These are phyloP conservation scores for Malus sieversii DNA, from an alignment of 306 rosid genomes.

Conservation along the genomic window DNA sequence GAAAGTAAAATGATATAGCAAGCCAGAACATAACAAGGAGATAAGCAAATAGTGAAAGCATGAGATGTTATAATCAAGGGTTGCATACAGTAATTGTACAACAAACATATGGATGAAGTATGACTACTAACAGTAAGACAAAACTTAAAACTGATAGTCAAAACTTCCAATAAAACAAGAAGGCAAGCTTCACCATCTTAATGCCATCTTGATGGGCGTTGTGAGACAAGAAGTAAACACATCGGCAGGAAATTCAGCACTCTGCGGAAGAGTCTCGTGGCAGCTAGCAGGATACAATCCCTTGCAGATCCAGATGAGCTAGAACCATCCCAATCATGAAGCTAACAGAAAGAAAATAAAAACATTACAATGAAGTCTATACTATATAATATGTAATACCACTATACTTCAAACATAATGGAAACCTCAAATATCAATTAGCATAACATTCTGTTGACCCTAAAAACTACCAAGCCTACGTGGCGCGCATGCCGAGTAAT, in stretches of 20 bases:
- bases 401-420: no score
- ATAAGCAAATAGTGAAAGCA: not conserved
- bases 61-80: not conserved
- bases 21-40: not conserved
- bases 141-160: not conserved
- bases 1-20: no score
- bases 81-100: not conserved
- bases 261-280: slow-evolving; percentile 98
- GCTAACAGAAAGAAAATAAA: slow-evolving; percentile 39
- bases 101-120: not conserved
- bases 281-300: slow-evolving; percentile 95
- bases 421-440: not conserved
- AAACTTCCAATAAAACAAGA: not conserved
- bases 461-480: no score
- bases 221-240: slow-evolving; percentile 97
- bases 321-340: slow-evolving; percentile 67
- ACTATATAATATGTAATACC: not conserved
- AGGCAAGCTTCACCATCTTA: slow-evolving; percentile 66
- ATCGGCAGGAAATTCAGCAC: slow-evolving; percentile 98
- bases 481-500: no score
- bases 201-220: slow-evolving; percentile 96
- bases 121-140: not conserved
- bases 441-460: not conserved
- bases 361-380: not conserved
- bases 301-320: slow-evolving; percentile 64